Evolutionary conservation across 2,329 filamentous ascomycete genomes (phyloP).

Genomic region (Trichoderma brevicompactum): DNA sequence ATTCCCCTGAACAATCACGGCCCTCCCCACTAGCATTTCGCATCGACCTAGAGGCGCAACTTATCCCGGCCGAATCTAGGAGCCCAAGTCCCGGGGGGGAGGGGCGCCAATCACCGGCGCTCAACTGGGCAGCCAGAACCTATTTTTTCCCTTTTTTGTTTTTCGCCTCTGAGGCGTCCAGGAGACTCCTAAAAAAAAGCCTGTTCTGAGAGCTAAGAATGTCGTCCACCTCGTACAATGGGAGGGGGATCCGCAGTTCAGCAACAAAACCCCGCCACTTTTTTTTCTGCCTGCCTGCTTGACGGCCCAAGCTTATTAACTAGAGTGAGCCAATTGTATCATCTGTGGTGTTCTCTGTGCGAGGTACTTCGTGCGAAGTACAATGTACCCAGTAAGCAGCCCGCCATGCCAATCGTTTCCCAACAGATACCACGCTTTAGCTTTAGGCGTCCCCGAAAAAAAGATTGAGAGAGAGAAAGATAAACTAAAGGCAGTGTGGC

Average conservation of each 20-base stretch:
- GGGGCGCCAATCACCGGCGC: slow-evolving; percentile 10
- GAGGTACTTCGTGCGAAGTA: neutral
- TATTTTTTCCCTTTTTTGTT: neutral
- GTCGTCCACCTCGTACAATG: slow-evolving; percentile 12
- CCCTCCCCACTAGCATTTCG: slow-evolving; percentile 26
- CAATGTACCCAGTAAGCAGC: neutral
- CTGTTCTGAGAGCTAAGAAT: neutral
- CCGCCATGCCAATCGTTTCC: slow-evolving; percentile 25
- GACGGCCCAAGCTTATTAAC: slow-evolving; percentile 23
- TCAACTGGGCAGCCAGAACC: neutral
- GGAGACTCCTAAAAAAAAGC: neutral
- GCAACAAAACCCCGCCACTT: slow-evolving; percentile 25
- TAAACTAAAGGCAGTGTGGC: neutral
- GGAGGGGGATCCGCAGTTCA: slow-evolving; percentile 23
- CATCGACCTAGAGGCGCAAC: slow-evolving; percentile 17
- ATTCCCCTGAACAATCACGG: slow-evolving; percentile 18
- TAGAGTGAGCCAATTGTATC: slow-evolving; percentile 18
- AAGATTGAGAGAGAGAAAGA: neutral
- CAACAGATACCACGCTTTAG: slow-evolving; percentile 23
- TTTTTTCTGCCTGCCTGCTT: slow-evolving; percentile 10
- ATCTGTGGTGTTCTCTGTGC: slow-evolving; percentile 1
- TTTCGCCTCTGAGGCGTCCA: neutral
- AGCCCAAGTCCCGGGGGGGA: slow-evolving; percentile 11
- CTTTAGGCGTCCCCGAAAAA: neutral
- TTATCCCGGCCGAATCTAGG: slow-evolving; percentile 20